Percentiles rank a stretch among this genome's conserved stretches.
Evolutionary conservation across 2,329 filamentous ascomycete genomes (phyloP).

Genomic region (Tolypocladium cylindrosporum): DNA sequence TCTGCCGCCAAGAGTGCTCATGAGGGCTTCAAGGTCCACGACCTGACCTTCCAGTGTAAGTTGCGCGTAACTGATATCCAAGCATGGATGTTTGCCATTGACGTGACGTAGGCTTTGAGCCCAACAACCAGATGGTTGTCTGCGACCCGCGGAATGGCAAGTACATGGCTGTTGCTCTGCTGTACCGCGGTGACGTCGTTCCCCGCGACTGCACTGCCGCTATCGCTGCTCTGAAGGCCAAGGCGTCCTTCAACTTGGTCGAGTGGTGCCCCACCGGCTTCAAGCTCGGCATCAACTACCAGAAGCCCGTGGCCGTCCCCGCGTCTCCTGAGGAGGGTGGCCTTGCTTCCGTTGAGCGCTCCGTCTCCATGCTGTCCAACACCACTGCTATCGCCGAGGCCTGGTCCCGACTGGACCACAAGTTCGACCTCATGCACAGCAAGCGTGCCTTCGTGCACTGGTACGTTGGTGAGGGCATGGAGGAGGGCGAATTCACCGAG

Average conservation of each 20-base stretch:
- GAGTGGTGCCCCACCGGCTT: slow-evolving; percentile 70
- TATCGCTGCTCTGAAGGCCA: slow-evolving; percentile 58
- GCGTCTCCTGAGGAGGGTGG: slow-evolving; percentile 43
- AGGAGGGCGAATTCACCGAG: slow-evolving; percentile 84
- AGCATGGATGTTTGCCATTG: slow-evolving; percentile 10
- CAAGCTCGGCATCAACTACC: slow-evolving; percentile 69
- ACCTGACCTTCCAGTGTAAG: slow-evolving; percentile 65
- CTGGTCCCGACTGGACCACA: slow-evolving; percentile 63
- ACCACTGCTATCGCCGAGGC: slow-evolving; percentile 65
- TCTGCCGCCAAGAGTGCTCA: slow-evolving; percentile 69
- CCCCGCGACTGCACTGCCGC: slow-evolving; percentile 60
- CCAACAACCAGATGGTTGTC: slow-evolving; percentile 71
- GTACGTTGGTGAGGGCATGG: slow-evolving; percentile 86
- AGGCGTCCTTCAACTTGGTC: slow-evolving; percentile 62
- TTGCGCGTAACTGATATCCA: slow-evolving; percentile 4
- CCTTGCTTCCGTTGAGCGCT: slow-evolving; percentile 51
- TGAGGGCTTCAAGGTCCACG: slow-evolving; percentile 79
- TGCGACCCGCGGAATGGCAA: slow-evolving; percentile 66
- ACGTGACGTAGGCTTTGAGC: slow-evolving; percentile 52
- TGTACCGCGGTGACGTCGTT: slow-evolving; percentile 64
- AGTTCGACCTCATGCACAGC: slow-evolving; percentile 71
- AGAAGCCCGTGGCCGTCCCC: slow-evolving; percentile 53
- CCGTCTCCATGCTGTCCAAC: slow-evolving; percentile 64
- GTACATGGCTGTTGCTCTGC: slow-evolving; percentile 65
- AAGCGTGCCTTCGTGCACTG: slow-evolving; percentile 70